Evolutionary conservation across 129 eudicot species (phyloP), one percentile per base, ranked within the genome.

Genomic region (Cynara cardunculus): DNA sequence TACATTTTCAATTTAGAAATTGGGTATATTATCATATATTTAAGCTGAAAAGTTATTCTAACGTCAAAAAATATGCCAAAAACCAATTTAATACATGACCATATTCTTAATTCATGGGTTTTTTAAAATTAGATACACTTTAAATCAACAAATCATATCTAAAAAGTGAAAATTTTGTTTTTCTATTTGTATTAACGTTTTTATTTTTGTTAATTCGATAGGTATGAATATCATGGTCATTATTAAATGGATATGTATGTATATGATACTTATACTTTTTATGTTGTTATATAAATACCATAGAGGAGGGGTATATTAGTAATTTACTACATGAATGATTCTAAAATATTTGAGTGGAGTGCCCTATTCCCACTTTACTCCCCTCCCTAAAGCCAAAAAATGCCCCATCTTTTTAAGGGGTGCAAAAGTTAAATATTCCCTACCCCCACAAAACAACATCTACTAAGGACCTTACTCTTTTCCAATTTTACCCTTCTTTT

Each of bases 401-500:
- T 82, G 80, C 87, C 78, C 85, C 78, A 80, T 87, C 91, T 85
- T 90, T 90, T 83, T 73, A 80, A 81, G 81, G 76, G 84, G 85
- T 81, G 83, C 78, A 81, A 80, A 87, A 80, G 88, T 81, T 80
- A 83, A 78, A 37, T 87, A 88, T 83, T 89, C 89, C 89, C 91
- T 82, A 83, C 81, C 86, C 94, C 89, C 93, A 83, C 93, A 89
- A 87, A 37, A 72, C 72, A 89, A 89, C 91, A 87, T 82, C 85
- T 85, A 86, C 89, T 81, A 87, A 80, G 32, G 84, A 85, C 93
- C 93, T 74, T 80, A 85, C 74, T 80, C 74, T 65, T 87, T 80
- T 65, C 66, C 78, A 87, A 83, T 80, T 87, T 83, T 73, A 75
- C 80, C 88, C 91, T 73, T 69, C 89, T 90, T 90, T 86, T 88